Percentiles rank a stretch among this genome's conserved stretches.
These are phyloP conservation scores for Cenchrus americanus DNA, from an alignment of 176 grass and related monocot genomes.

Conservation along the genomic window DNA sequence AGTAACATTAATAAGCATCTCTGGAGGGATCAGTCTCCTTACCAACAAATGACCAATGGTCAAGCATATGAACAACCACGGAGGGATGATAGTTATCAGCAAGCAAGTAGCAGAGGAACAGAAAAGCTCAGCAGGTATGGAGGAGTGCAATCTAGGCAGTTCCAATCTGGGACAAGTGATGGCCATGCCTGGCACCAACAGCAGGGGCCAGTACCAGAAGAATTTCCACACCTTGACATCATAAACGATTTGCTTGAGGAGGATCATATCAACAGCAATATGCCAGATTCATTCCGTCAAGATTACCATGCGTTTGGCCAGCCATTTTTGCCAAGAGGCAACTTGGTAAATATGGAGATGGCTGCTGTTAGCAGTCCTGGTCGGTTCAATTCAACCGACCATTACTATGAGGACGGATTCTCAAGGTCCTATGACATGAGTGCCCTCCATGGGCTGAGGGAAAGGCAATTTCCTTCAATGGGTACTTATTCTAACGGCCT, in stretches of 20 bases:
- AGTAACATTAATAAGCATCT: conserved; percentile 46
- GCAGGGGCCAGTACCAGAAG: conserved; percentile 51
- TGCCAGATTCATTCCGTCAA: conserved; percentile 41
- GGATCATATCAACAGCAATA: conserved; percentile 57
- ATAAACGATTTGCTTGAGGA: conserved; percentile 93
- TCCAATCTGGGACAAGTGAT: conserved; percentile 31
- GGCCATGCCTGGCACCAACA: conserved; percentile 46
- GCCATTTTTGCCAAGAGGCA: conserved; percentile 56
- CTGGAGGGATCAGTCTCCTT: conserved; percentile 36
- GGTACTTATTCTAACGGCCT: conserved; percentile 49
- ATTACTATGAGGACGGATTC: conserved; percentile 63
- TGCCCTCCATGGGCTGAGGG: conserved; percentile 39
- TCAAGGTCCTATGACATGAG: conserved; percentile 60
- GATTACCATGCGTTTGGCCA: conserved; percentile 51
- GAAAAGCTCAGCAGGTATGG: conserved; percentile 45
- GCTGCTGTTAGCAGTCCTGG: conserved; percentile 45
- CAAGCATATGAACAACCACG: conserved; percentile 33
- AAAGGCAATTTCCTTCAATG: conserved; percentile 37
- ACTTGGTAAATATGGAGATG: conserved; percentile 32
- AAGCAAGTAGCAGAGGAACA: conserved; percentile 46
- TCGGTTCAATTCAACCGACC: conserved; percentile 42
- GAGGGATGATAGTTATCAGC: conserved; percentile 48
- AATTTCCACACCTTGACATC: conserved; percentile 90
- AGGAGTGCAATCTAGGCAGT: conserved; percentile 43
- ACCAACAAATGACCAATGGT: conserved; percentile 44